These are phyloP conservation scores for Pseudoscleropodium purum DNA, from an alignment of 225 moss, liverwort and hornwort genomes.

Conservation along the genomic window DNA sequence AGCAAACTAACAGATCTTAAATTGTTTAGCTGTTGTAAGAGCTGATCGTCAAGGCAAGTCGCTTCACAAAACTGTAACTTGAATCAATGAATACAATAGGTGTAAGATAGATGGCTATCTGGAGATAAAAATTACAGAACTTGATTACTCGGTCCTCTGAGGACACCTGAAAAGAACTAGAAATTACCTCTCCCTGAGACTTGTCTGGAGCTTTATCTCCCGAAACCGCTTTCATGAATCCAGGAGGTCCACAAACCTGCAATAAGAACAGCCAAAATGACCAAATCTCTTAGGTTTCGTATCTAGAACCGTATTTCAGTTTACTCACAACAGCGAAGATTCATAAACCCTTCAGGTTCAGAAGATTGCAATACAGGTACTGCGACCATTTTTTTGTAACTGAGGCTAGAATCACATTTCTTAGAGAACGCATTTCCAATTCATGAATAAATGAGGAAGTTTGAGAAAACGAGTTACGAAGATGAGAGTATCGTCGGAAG, in stretches of 20 bases:
- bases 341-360: not conserved
- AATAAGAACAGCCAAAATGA: not conserved
- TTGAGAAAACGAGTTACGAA: constrained; percentile 30
- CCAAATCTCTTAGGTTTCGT: not conserved
- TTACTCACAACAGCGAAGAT: not conserved
- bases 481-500: constrained; percentile 62
- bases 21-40: not conserved
- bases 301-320: not conserved
- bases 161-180: not conserved
- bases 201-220: constrained; percentile 71
- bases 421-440: not conserved
- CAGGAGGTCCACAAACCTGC: constrained; percentile 88
- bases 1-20: not conserved
- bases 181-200: constrained; percentile 79
- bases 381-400: not conserved
- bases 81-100: not conserved
- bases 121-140: not conserved
- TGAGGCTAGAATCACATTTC: not conserved
- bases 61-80: not conserved
- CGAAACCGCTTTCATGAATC: constrained; percentile 65
- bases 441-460: not conserved
- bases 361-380: not conserved
- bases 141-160: not conserved
- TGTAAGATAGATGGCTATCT: not conserved
- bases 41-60: not conserved